Evolutionary conservation across 768 basidiomycete genomes (phyloP).

Genomic region (Lepiota venenata): DNA sequence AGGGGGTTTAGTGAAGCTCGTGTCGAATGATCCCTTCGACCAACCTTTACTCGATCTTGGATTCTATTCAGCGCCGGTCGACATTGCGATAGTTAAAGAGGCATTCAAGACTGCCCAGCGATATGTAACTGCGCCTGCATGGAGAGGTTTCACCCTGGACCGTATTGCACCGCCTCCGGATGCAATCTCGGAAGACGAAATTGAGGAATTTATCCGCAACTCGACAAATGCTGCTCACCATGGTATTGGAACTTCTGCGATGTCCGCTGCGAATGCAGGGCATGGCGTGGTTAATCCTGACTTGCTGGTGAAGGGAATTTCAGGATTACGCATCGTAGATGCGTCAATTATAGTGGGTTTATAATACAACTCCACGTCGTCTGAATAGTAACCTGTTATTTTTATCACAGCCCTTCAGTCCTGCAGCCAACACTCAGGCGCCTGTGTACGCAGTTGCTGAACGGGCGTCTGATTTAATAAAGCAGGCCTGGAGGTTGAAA

Average conservation of each 20-base stretch:
- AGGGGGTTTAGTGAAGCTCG: constrained; percentile 13
- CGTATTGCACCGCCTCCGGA: constrained; percentile 11
- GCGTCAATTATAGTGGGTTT: constrained; percentile 22
- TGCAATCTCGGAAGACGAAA: constrained; percentile 10
- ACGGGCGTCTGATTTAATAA: constrained; percentile 5
- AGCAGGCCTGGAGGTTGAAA: constrained; percentile 4
- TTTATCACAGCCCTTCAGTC: constrained; percentile 1
- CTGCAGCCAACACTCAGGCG: constrained; percentile 1
- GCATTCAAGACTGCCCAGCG: constrained; percentile 10
- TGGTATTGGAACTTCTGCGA: constrained; percentile 18
- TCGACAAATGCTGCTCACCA: constrained; percentile 15
- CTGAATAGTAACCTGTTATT: no score
- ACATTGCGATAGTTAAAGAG: constrained; percentile 13
- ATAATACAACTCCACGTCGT: background rate
- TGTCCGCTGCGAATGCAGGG: constrained; percentile 18
- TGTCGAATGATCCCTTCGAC: constrained; percentile 13
- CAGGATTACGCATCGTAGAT: constrained; percentile 24
- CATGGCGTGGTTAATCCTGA: constrained; percentile 27
- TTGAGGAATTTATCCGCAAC: constrained; percentile 14
- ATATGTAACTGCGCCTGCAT: constrained; percentile 13
- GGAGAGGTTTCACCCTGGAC: constrained; percentile 9
- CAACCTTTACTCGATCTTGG: constrained; percentile 12
- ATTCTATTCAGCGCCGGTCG: constrained; percentile 11
- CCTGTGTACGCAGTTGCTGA: constrained; percentile 9
- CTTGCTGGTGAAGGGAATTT: constrained; percentile 24